phyloP scores from a whole-genome alignment of 208 protist genomes.

The Leptomonas pyrrhocoris region DNA sequence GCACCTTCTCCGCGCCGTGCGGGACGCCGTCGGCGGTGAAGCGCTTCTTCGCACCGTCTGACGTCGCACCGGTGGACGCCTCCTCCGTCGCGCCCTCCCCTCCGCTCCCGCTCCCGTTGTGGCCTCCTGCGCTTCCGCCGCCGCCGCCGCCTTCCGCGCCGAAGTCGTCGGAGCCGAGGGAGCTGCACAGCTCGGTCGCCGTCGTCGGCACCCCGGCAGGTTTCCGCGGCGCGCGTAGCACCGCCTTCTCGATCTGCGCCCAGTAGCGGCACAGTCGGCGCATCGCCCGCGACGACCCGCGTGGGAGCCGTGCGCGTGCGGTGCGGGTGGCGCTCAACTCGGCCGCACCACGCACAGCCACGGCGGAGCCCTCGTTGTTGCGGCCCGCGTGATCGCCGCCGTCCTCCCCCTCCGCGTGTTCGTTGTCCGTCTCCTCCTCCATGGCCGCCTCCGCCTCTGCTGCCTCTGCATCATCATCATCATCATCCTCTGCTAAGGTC shows the following conservation, averaged over 20 bases:
- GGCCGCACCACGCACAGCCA: background rate
- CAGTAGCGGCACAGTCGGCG: slow-evolving; percentile 44
- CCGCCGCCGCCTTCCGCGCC: background rate
- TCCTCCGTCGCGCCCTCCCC: background rate
- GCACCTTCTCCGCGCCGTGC: slow-evolving; percentile 24
- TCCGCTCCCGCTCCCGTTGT: background rate
- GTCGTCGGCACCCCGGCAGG: slow-evolving; percentile 25
- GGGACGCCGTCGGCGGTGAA: slow-evolving; percentile 23
- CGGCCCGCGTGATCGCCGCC: background rate
- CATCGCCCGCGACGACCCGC: slow-evolving; percentile 21
- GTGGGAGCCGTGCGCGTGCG: slow-evolving; percentile 16
- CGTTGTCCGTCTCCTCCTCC: slow-evolving; percentile 9
- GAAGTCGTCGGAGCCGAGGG: slow-evolving; percentile 5
- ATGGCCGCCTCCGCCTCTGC: slow-evolving; percentile 11
- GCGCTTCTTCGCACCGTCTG: background rate
- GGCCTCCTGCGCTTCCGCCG: too few relatives aligned
- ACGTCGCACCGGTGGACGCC: background rate
- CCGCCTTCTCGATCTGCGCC: slow-evolving; percentile 34
- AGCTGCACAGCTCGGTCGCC: slow-evolving; percentile 15
- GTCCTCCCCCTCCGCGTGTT: background rate
- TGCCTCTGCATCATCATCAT: too few relatives aligned
- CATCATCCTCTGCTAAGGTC: slow-evolving; percentile 5
- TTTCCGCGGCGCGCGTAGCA: slow-evolving; percentile 29
- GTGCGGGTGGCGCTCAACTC: slow-evolving; percentile 7
- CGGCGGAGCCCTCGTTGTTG: background rate